Conservation (phyloP, 2,329 filamentous ascomycete species). For the Anisogramma anomala region DNA sequence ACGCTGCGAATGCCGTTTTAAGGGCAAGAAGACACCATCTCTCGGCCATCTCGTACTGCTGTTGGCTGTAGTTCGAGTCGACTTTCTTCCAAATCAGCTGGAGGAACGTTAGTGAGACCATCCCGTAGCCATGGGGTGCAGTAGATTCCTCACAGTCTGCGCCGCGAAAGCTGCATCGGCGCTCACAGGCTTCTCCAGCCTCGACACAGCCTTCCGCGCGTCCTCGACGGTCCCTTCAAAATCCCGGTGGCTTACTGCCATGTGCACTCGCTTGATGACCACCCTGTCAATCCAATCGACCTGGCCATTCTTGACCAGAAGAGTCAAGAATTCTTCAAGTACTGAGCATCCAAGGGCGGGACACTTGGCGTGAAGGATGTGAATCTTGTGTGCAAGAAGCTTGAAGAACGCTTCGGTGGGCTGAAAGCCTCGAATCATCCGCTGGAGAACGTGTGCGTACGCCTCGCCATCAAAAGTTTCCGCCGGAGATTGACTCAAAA, state of each 20-base stretch:
- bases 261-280: constrained; percentile 56
- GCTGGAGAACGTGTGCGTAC: constrained; percentile 43
- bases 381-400: constrained; percentile 54
- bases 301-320: constrained; percentile 32
- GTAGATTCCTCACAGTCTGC: constrained; percentile 43
- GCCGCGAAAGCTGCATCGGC: constrained; percentile 53
- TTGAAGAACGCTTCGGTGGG: constrained; percentile 54
- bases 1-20: constrained; percentile 53
- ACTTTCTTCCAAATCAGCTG: constrained; percentile 74
- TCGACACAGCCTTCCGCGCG: constrained; percentile 28
- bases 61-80: constrained; percentile 44
- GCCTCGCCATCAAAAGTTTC: constrained; percentile 37
- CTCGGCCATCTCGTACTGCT: constrained; percentile 43
- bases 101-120: constrained; percentile 6
- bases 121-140: background rate
- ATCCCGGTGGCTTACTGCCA: constrained; percentile 40
- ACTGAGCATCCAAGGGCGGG: constrained; percentile 36
- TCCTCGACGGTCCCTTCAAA: constrained; percentile 19
- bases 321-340: constrained; percentile 52
- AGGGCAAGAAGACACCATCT: constrained; percentile 62
- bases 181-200: constrained; percentile 37
- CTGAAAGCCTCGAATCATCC: constrained; percentile 49
- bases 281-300: constrained; percentile 56
- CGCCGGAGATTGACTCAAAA: constrained; percentile 39
- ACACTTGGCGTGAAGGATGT: constrained; percentile 47